phyloP scores from a whole-genome alignment of 75 land plant species.

The Pseudotsuga menziesii region DNA sequence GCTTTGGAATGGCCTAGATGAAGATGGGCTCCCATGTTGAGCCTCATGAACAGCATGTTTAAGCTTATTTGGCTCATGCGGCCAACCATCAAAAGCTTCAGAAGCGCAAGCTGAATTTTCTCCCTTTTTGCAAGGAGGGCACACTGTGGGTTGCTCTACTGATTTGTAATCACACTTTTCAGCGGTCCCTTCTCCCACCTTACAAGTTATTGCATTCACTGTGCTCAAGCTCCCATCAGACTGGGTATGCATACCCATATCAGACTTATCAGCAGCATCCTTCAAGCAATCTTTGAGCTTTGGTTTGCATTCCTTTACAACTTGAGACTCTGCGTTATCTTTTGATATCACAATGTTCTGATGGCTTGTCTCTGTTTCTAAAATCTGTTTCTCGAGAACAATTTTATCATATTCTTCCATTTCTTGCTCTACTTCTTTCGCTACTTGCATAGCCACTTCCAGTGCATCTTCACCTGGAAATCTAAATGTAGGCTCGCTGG shows the following conservation, averaged over 20 bases:
- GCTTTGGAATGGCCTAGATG: neutral
- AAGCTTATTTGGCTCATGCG: neutral
- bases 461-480: constrained; percentile 32
- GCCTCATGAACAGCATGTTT: neutral
- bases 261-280: constrained; percentile 5
- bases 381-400: constrained; percentile 25
- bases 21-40: too few species aligned
- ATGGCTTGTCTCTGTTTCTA: constrained; percentile 16
- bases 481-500: neutral
- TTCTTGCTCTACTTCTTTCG: constrained; percentile 14
- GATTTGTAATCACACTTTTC: neutral
- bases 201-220: too few species aligned
- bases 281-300: neutral
- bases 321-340: constrained; percentile 4
- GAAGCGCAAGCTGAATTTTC: neutral
- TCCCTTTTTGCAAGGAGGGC: neutral
- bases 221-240: neutral
- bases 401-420: neutral
- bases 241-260: neutral
- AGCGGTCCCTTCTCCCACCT: neutral
- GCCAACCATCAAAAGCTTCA: neutral
- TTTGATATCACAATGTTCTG: constrained; percentile 23
- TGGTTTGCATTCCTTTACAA: neutral
- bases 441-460: constrained; percentile 43
- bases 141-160: neutral